Base-by-base conservation (phyloP, 2,329 filamentous ascomycete species). In the Rhinocladiella similis region DNA sequence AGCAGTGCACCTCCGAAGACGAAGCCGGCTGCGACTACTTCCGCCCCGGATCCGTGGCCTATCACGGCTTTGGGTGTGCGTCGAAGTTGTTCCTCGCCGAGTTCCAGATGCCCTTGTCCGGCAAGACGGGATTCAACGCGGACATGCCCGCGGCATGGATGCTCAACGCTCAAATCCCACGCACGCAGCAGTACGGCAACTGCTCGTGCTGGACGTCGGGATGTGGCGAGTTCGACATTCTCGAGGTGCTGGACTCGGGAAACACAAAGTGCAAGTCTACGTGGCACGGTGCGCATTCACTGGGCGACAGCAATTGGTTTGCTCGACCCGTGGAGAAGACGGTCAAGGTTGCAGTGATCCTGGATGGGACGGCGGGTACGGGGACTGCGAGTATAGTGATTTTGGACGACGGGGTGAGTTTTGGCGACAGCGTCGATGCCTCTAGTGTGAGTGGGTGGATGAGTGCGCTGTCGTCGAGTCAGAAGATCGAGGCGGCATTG, bases 101-200 rank as follows among this genome's bases (percentile, higher is more conserved):
- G 65, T 89, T 91, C 71, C 76, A 77, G 53, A 92, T 92, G 89
- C 88, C 88, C 7, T 67, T 79, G 47, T 81, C 82, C 55, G 80
- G 80, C 59, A 69, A 76, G 50, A 73, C 69, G 1, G 65, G 64
- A n/a, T 77, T 76, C 65, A 82, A 85, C 67, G 76, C 70, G 41
- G 84, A 91, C 72, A 88, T 88, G 80, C 88, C 89, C 7, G 85
- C 88, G 41, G 80, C 87, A 70, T 92, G 89, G 89, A 76, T 87
- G 48, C 81, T 92, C 58, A 92, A 92, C 73, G 85, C 83, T 16
- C 80, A 83, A 58, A 89, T 92, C 59, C 84, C 88, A 22, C 84
- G 85, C 58, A 85, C 86, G 4, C 75, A 81, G 4, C 88, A 91
- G 70, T 91, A 91, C 74, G 79, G 80, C 61, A 73, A 75, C 47